These are phyloP conservation scores for Cyclocybe cylindracea DNA, from an alignment of 768 basidiomycete genomes.

Conservation along the genomic window DNA sequence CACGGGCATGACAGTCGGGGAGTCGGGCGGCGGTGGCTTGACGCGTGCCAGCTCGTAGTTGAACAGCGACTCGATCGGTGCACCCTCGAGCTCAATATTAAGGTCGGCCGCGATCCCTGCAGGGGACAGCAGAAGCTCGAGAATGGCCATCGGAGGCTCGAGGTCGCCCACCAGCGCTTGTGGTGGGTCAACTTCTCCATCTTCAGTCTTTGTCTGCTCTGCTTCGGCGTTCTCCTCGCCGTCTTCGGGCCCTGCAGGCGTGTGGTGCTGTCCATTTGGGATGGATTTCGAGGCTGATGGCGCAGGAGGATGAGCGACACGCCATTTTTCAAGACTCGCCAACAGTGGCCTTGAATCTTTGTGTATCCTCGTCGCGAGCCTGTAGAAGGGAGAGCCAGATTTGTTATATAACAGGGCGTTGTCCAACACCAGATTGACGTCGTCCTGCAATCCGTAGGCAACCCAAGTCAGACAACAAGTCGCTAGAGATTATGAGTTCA, in stretches of 20 bases:
- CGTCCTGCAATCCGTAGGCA: constrained; percentile 46
- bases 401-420: constrained; percentile 91
- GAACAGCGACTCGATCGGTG: constrained; percentile 70
- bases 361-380: constrained; percentile 66
- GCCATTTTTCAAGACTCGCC: constrained; percentile 37
- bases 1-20: constrained; percentile 48
- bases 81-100: constrained; percentile 52
- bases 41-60: constrained; percentile 61
- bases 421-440: constrained; percentile 78
- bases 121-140: constrained; percentile 57
- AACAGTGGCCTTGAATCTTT: constrained; percentile 39
- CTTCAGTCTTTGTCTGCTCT: background rate
- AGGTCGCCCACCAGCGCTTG: constrained; percentile 60
- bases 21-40: constrained; percentile 52
- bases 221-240: background rate
- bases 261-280: no score
- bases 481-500: background rate
- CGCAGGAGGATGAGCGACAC: constrained; percentile 10
- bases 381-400: constrained; percentile 68
- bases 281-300: background rate
- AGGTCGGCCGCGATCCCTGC: constrained; percentile 53
- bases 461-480: background rate
- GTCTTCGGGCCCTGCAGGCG: background rate
- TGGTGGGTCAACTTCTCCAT: background rate
- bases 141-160: constrained; percentile 62